Conservation (phyloP, 2,329 filamentous ascomycete species). For the Pseudogymnoascus sp. region DNA sequence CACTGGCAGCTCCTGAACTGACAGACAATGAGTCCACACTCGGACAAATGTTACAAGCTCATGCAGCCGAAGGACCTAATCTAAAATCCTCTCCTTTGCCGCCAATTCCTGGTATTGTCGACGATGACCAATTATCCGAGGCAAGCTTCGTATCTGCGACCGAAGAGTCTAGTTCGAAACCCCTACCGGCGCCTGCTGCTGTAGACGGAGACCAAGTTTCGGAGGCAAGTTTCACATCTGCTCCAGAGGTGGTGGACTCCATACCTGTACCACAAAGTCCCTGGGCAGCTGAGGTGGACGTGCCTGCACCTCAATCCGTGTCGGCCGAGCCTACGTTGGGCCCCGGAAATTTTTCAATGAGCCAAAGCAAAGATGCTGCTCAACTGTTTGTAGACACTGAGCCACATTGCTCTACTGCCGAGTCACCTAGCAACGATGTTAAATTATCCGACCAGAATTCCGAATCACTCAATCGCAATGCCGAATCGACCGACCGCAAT, state of each 20-base stretch:
- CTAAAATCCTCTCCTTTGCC: not conserved
- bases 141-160: not conserved
- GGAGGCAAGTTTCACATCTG: not conserved
- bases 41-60: not conserved
- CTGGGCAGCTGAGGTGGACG: conserved; percentile 18
- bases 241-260: not conserved
- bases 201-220: not conserved
- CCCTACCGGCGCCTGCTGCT: not conserved
- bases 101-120: not conserved
- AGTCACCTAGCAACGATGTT: not conserved
- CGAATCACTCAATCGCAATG: not conserved
- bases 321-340: not conserved
- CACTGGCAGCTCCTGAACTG: not conserved
- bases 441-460: not conserved
- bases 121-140: not conserved
- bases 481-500: not conserved
- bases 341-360: not conserved
- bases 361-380: not conserved
- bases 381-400: not conserved
- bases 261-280: conserved; percentile 22
- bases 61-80: not conserved
- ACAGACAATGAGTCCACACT: not conserved
- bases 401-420: not conserved
- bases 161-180: not conserved
- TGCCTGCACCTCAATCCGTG: not conserved